Evolutionary conservation across 768 basidiomycete genomes (phyloP).

Genomic region (Auriscalpium orientale): DNA sequence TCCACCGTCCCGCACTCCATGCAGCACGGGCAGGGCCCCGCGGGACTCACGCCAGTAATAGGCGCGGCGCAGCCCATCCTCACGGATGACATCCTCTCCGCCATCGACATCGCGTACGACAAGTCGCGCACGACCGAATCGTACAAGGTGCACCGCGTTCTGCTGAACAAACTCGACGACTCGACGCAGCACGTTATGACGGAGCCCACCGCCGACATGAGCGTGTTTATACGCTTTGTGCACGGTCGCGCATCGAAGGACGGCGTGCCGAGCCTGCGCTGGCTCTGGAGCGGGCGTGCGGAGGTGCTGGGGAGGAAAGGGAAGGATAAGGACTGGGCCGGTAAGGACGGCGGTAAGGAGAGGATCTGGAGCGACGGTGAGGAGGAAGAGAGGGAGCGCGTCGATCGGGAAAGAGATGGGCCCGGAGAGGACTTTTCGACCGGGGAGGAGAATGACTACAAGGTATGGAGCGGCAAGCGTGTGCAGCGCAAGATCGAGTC

Average conservation of each 20-base stretch:
- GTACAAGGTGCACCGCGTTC: conserved; percentile 54
- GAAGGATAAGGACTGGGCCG: conserved; percentile 29
- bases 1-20: too few species aligned
- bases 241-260: conserved; percentile 26
- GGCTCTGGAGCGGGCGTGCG: conserved; percentile 29
- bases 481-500: conserved; percentile 41
- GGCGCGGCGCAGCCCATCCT: conserved; percentile 17
- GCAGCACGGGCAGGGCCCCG: too few species aligned
- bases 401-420: conserved; percentile 21
- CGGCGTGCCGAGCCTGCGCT: conserved; percentile 24
- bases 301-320: conserved; percentile 24
- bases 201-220: conserved; percentile 43
- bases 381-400: conserved; percentile 19
- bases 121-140: conserved; percentile 38
- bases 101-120: conserved; percentile 43
- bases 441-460: conserved; percentile 24
- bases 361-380: conserved; percentile 26
- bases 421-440: conserved; percentile 20
- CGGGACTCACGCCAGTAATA: too few species aligned
- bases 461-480: conserved; percentile 25
- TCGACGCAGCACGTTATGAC: conserved; percentile 3
- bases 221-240: conserved; percentile 39
- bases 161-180: conserved; percentile 55
- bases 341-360: conserved; percentile 31
- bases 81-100: conserved; percentile 40